These are phyloP conservation scores for Xylaria digitata DNA, from an alignment of 2,329 filamentous ascomycete genomes.

Conservation along the genomic window DNA sequence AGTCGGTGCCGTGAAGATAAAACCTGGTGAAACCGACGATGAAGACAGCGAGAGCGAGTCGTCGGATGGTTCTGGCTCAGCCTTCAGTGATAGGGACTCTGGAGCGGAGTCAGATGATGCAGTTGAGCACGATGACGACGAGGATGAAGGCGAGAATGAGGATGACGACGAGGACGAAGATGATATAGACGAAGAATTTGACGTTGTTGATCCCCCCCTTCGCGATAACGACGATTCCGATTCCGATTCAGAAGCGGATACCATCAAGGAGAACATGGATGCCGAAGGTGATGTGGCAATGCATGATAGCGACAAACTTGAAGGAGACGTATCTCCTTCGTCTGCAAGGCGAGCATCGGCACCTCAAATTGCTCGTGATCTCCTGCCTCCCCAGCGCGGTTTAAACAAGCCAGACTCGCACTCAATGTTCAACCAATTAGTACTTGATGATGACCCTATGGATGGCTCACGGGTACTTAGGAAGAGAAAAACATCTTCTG, in stretches of 20 bases:
- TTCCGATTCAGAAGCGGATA: slow-evolving; percentile 46
- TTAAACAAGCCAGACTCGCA: slow-evolving; percentile 75
- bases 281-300: slow-evolving; percentile 47
- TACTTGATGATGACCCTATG: slow-evolving; percentile 77
- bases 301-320: slow-evolving; percentile 40
- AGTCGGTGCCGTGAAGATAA: slow-evolving; percentile 68
- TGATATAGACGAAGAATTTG: slow-evolving; percentile 51
- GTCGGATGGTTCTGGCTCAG: slow-evolving; percentile 46
- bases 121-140: slow-evolving; percentile 48
- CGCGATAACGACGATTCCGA: slow-evolving; percentile 48
- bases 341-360: slow-evolving; percentile 65
- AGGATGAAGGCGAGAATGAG: slow-evolving; percentile 46
- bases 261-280: slow-evolving; percentile 43
- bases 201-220: slow-evolving; percentile 43
- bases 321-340: slow-evolving; percentile 54
- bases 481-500: slow-evolving; percentile 85
- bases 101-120: slow-evolving; percentile 49
- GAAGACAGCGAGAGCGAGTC: slow-evolving; percentile 55
- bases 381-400: slow-evolving; percentile 76
- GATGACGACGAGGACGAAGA: slow-evolving; percentile 38
- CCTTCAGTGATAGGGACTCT: slow-evolving; percentile 47
- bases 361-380: slow-evolving; percentile 75
- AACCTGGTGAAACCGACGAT: slow-evolving; percentile 62
- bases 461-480: slow-evolving; percentile 82
- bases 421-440: slow-evolving; percentile 80